These are phyloP conservation scores for Nakaseomyces nivariensis DNA, from an alignment of 1,139 yeast genomes.

Conservation along the genomic window DNA sequence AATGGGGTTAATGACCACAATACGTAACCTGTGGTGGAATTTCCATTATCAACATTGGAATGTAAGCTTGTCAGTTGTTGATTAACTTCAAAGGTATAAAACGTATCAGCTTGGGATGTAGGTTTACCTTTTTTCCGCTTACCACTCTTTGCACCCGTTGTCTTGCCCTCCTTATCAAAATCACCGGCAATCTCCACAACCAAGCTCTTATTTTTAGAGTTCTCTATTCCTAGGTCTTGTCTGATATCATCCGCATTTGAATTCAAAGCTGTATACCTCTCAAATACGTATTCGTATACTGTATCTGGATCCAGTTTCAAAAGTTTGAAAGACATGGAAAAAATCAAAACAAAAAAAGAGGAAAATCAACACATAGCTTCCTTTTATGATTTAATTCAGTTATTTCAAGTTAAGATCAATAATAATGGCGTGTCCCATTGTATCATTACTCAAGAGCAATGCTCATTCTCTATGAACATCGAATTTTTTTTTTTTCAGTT, in stretches of 20 bases:
- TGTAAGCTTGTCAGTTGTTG: constrained; percentile 17
- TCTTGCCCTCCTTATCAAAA: background rate
- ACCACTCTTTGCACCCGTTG: background rate
- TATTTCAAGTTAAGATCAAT: no score
- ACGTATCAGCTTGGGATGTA: background rate
- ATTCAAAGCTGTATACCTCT: constrained; percentile 21
- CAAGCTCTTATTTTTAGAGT: constrained; percentile 1
- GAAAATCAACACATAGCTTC: background rate
- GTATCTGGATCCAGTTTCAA: constrained; percentile 15
- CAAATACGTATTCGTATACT: constrained; percentile 26
- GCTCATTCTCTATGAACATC: no score
- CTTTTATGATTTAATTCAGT: background rate
- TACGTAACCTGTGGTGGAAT: constrained; percentile 31
- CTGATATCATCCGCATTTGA: constrained; percentile 14
- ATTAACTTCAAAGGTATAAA: background rate
- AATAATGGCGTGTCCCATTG: no score
- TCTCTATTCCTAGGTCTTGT: constrained; percentile 28
- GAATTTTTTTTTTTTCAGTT: no score
- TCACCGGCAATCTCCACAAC: background rate
- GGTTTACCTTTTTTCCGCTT: background rate
- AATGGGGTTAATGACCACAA: constrained; percentile 29
- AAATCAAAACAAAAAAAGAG: background rate
- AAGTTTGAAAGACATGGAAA: constrained; percentile 7
- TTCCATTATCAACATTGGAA: constrained; percentile 24
- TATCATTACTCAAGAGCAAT: no score